These are phyloP conservation scores for Hymenoscyphus infarciens DNA, from an alignment of 2,329 filamentous ascomycete species.

Conservation along the genomic window DNA sequence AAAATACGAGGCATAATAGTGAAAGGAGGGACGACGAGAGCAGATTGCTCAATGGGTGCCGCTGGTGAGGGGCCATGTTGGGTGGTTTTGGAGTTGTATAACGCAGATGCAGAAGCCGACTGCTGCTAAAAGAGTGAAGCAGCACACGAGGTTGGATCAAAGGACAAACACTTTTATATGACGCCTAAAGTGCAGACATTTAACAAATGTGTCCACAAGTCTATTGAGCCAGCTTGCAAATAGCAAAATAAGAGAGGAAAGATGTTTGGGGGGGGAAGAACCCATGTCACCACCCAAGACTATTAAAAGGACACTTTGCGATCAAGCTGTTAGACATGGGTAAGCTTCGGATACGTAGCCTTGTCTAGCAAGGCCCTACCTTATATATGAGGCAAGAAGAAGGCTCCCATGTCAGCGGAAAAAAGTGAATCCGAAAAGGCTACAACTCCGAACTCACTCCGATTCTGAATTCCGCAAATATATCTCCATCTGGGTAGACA, in stretches of 20 bases:
- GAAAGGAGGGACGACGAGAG: constrained; percentile 29
- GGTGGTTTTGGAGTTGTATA: constrained; percentile 14
- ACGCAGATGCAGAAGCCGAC: neutral
- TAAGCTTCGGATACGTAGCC: neutral
- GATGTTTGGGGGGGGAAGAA: constrained; percentile 17
- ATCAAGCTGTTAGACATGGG: constrained; percentile 2
- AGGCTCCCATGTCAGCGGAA: neutral
- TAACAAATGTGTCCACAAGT: constrained; percentile 34
- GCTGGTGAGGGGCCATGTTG: constrained; percentile 29
- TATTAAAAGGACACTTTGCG: constrained; percentile 32
- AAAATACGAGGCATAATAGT: constrained; percentile 33
- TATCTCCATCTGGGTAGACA: too few relatives aligned
- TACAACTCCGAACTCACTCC: too few relatives aligned
- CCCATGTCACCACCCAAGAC: constrained; percentile 18
- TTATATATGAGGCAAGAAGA: neutral
- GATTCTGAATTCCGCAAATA: neutral
- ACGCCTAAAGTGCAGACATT: constrained; percentile 17
- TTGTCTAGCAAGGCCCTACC: too few relatives aligned
- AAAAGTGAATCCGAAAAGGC: too few relatives aligned
- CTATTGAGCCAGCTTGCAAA: constrained; percentile 20
- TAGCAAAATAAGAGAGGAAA: constrained; percentile 15
- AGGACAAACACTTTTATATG: constrained; percentile 26
- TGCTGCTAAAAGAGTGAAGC: constrained; percentile 33
- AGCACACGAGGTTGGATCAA: constrained; percentile 17
- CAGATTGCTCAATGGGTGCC: constrained; percentile 20